phyloP scores from a whole-genome alignment of 495 filamentous ascomycete species.

The Trichoderma asperelloides region DNA sequence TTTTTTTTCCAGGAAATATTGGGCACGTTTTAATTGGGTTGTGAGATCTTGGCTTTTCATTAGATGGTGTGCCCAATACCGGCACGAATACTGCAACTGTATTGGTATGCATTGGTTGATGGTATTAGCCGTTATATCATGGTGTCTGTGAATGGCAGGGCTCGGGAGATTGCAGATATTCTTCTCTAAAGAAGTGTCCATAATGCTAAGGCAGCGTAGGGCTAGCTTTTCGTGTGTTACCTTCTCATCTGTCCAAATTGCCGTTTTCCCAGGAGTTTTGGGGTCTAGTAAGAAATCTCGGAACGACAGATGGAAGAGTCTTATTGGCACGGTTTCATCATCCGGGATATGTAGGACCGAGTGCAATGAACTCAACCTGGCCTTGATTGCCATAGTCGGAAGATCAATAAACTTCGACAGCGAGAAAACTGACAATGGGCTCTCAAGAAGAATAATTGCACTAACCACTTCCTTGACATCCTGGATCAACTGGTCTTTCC shows the following conservation, averaged over 20 bases:
- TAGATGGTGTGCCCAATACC: not conserved
- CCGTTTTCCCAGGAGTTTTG: not conserved
- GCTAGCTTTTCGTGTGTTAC: not conserved
- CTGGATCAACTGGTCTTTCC: not conserved
- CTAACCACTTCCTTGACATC: not conserved
- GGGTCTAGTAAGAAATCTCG: not conserved
- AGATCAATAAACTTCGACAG: not conserved
- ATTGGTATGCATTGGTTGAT: not conserved
- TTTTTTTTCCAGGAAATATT: not conserved
- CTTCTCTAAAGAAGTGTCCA: not conserved
- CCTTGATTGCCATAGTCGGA: not conserved
- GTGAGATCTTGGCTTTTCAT: not conserved
- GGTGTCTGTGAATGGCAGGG: not conserved
- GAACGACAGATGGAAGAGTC: not conserved
- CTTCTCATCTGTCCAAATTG: not conserved
- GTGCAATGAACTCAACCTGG: not conserved
- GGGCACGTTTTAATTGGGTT: not conserved
- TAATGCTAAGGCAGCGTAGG: not conserved
- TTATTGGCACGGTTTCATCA: not conserved
- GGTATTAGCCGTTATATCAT: not conserved
- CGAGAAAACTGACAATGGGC: not conserved
- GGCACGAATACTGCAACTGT: not conserved
- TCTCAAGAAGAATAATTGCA: not conserved
- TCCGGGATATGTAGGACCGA: not conserved
- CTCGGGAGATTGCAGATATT: not conserved